A percentile compares a stretch with the other conserved stretches of the same genome.
Evolutionary conservation across 495 filamentous ascomycete genomes (phyloP).

Genomic region (Hypoxylon fragiforme): DNA sequence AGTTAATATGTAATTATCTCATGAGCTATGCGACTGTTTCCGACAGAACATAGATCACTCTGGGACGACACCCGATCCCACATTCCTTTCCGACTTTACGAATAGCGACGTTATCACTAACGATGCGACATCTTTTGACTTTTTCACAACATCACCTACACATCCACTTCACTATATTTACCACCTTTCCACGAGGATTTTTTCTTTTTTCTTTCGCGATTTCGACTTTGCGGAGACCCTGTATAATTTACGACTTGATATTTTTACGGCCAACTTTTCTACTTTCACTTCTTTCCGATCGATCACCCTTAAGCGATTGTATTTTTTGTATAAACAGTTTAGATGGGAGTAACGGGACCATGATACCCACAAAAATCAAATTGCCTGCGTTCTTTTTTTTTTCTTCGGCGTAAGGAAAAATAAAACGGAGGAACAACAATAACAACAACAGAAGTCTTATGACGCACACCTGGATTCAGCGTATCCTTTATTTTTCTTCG

Average conservation of each 20-base stretch:
- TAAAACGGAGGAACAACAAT: not conserved
- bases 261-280: conserved; percentile 1
- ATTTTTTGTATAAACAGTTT: conserved; percentile 21
- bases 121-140: conserved; percentile 10
- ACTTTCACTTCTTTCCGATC: conserved; percentile 17
- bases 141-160: not conserved
- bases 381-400: conserved; percentile 23
- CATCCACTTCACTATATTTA: conserved; percentile 4
- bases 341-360: conserved; percentile 31
- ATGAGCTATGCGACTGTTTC: conserved; percentile 31
- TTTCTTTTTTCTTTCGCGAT: too few relatives aligned
- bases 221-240: conserved; percentile 10
- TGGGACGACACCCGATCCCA: conserved; percentile 8
- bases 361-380: conserved; percentile 32
- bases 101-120: conserved; percentile 4
- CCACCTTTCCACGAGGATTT: not conserved
- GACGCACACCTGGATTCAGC: conserved; percentile 12
- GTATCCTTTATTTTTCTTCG: too few relatives aligned
- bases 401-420: conserved; percentile 18
- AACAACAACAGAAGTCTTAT: conserved; percentile 14
- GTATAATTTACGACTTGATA: conserved; percentile 1
- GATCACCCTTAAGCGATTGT: conserved; percentile 8
- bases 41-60: conserved; percentile 15
- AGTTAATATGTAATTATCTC: conserved; percentile 35
- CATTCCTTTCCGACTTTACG: conserved; percentile 11